phyloP scores from a whole-genome alignment of 441 rosid species.

The Hura crepitans region DNA sequence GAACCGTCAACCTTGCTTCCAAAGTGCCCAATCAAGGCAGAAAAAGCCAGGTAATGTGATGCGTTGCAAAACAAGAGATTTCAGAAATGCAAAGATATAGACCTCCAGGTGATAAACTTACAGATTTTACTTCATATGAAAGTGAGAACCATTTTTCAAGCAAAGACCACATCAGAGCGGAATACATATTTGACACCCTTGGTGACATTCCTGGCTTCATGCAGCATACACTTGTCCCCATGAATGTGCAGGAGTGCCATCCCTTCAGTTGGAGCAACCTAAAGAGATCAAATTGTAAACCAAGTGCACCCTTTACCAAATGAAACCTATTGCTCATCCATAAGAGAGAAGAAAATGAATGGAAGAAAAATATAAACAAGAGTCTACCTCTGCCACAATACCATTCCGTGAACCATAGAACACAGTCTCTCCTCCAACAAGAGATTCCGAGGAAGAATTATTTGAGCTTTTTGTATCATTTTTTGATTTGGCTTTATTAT shows the following conservation, averaged over 20 bases:
- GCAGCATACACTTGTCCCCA: constrained; percentile 88
- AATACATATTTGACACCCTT: constrained; percentile 82
- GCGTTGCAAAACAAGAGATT: neutral
- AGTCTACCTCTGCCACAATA: constrained; percentile 65
- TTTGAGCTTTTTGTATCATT: constrained; percentile 31
- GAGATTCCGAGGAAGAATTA: constrained; percentile 45
- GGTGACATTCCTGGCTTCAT: constrained; percentile 69
- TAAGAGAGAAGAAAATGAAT: neutral
- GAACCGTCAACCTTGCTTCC: neutral
- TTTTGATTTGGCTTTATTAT: constrained; percentile 44
- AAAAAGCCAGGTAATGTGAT: neutral
- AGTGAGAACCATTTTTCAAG: constrained; percentile 34
- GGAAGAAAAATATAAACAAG: neutral
- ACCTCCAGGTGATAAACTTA: constrained; percentile 7
- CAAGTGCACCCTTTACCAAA: neutral
- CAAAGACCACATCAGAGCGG: constrained; percentile 90
- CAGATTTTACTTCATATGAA: constrained; percentile 18
- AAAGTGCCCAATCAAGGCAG: constrained; percentile 3
- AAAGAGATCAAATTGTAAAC: constrained; percentile 18
- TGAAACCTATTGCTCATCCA: neutral
- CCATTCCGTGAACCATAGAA: constrained; percentile 76
- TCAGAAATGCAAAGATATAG: neutral
- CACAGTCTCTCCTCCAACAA: constrained; percentile 91
- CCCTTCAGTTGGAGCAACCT: constrained; percentile 94
- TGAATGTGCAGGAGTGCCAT: constrained; percentile 91